Evolutionary conservation across 495 filamentous ascomycete genomes (phyloP).

Genomic region (Tetracladium marchalianum): DNA sequence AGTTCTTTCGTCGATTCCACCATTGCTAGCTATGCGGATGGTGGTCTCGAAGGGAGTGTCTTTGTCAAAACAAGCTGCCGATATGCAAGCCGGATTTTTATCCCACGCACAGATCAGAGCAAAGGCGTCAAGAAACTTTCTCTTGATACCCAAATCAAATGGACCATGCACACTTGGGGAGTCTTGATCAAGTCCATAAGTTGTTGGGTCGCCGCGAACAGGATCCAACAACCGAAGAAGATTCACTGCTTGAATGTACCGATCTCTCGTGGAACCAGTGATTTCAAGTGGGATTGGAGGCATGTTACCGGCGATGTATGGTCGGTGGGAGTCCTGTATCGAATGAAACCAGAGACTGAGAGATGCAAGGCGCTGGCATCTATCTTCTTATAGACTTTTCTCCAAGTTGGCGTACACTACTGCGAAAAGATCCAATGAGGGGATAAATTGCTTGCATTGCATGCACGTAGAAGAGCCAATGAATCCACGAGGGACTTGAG

Average conservation of each 20-base stretch:
- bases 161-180: neutral
- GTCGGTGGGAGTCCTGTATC: no score
- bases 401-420: no score
- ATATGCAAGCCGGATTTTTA: constrained; percentile 6
- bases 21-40: constrained; percentile 14
- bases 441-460: no score
- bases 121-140: constrained; percentile 17
- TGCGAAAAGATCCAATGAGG: no score
- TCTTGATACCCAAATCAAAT: constrained; percentile 6
- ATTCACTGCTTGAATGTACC: constrained; percentile 7
- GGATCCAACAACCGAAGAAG: constrained; percentile 10
- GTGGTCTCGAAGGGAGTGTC: constrained; percentile 9
- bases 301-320: no score
- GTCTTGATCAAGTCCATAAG: constrained; percentile 12
- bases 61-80: constrained; percentile 13
- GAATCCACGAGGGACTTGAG: no score
- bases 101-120: constrained; percentile 14
- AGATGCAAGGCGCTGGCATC: no score
- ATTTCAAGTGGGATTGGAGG: neutral
- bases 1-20: constrained; percentile 7
- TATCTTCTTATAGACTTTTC: no score
- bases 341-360: no score
- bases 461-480: no score
- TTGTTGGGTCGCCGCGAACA: constrained; percentile 14
- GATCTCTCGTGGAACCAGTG: constrained; percentile 6